Conservation (phyloP, 192 early-diverging fungal genomes). For the Diversispora epigaea region DNA sequence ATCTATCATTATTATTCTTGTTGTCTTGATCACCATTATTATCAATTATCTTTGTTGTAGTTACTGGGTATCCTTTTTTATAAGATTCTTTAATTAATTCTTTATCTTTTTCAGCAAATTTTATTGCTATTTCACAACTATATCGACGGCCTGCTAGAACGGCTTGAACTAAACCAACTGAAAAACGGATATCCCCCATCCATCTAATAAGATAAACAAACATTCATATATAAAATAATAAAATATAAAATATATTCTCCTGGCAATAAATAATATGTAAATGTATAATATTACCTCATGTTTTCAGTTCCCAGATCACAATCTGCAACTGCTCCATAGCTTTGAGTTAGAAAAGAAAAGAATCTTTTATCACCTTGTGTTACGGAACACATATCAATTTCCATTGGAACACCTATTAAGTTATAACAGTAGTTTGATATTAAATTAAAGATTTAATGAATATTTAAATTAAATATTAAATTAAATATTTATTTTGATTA, state of each 20-base stretch:
- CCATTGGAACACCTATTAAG: conserved; percentile 47
- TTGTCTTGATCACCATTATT: conserved; percentile 6
- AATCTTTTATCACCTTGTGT: conserved; percentile 45
- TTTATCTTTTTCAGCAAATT: conserved; percentile 46
- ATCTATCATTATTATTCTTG: too few relatives aligned
- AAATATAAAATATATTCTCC: background rate
- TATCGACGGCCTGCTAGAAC: conserved; percentile 45
- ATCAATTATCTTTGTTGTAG: conserved; percentile 26
- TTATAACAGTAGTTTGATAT: background rate
- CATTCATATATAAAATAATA: background rate
- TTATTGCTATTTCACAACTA: conserved; percentile 42
- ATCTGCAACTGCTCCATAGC: conserved; percentile 58
- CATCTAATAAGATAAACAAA: conserved; percentile 36
- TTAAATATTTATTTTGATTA: background rate
- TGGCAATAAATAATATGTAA: background rate
- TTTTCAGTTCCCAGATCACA: conserved; percentile 57
- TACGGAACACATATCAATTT: conserved; percentile 60
- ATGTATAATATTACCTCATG: conserved; percentile 38
- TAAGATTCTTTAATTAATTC: conserved; percentile 43
- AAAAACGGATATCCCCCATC: conserved; percentile 55
- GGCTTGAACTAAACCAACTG: conserved; percentile 44
- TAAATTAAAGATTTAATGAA: background rate
- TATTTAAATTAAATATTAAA: background rate
- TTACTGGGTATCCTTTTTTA: conserved; percentile 6
- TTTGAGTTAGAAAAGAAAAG: conserved; percentile 58